These are phyloP conservation scores for Alternaria sp. DNA, from an alignment of 2,329 filamentous ascomycete species.

Conservation along the genomic window DNA sequence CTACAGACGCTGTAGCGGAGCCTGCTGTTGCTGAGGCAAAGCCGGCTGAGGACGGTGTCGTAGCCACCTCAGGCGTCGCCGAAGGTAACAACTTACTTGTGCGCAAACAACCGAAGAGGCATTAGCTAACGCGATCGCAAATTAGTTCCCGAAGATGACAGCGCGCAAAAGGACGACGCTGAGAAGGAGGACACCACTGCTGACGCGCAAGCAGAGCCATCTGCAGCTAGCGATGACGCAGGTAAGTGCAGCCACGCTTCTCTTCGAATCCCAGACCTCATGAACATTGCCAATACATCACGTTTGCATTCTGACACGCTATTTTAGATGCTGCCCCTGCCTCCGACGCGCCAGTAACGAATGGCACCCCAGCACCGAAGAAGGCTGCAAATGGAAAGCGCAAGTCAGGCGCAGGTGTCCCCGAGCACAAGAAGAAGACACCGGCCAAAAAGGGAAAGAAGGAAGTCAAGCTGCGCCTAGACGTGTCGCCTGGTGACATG, in stretches of 20 bases:
- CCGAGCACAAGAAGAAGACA: slow-evolving; percentile 77
- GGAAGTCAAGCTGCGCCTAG: slow-evolving; percentile 70
- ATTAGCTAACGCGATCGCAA: slow-evolving; percentile 31
- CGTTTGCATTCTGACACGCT: slow-evolving; percentile 22
- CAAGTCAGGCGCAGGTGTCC: slow-evolving; percentile 74
- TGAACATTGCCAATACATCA: not conserved
- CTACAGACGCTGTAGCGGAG: slow-evolving; percentile 37
- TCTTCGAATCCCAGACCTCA: not conserved
- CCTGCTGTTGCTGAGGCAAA: slow-evolving; percentile 42
- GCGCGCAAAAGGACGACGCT: slow-evolving; percentile 28
- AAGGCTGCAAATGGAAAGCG: slow-evolving; percentile 59
- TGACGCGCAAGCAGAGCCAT: slow-evolving; percentile 37
- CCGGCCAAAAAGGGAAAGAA: slow-evolving; percentile 83
- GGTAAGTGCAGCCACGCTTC: slow-evolving; percentile 31
- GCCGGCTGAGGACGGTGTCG: slow-evolving; percentile 40
- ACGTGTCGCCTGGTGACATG: slow-evolving; percentile 90
- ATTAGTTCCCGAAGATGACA: slow-evolving; percentile 31
- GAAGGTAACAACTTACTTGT: slow-evolving; percentile 38
- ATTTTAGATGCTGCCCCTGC: slow-evolving; percentile 48
- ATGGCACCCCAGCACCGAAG: slow-evolving; percentile 59
- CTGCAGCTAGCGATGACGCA: slow-evolving; percentile 29
- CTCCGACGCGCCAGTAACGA: slow-evolving; percentile 52
- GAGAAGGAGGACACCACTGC: slow-evolving; percentile 34
- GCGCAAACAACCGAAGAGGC: not conserved
- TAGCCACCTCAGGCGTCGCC: slow-evolving; percentile 37